phyloP scores from a whole-genome alignment of 441 rosid species.

The Gossypium davidsonii region DNA sequence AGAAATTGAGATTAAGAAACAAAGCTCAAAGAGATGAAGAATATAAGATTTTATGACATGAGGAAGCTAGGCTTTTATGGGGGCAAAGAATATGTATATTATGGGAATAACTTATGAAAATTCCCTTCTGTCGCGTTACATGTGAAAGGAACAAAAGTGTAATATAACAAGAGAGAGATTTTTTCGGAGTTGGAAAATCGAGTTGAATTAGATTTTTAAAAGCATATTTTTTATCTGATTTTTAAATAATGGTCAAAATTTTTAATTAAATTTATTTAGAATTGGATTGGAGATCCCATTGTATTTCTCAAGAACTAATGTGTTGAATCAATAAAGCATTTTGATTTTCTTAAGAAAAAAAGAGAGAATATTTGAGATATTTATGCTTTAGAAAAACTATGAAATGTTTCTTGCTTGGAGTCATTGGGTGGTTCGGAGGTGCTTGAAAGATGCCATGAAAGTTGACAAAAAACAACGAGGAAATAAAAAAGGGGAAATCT shows the following conservation, averaged over 20 bases:
- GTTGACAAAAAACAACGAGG: conserved; percentile 32
- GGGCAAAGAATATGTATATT: conserved; percentile 6
- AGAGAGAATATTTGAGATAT: neutral
- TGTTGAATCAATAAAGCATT: conserved; percentile 13
- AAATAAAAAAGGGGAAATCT: conserved; percentile 23
- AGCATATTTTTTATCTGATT: neutral
- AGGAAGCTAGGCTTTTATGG: conserved; percentile 20
- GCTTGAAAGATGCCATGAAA: conserved; percentile 26
- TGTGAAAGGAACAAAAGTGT: conserved; percentile 23
- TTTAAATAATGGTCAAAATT: too few relatives aligned
- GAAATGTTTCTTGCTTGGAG: neutral
- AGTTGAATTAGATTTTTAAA: too few relatives aligned
- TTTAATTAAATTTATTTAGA: neutral
- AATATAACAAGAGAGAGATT: neutral
- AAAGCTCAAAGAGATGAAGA: neutral
- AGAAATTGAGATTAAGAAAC: neutral
- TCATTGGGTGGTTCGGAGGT: conserved; percentile 27
- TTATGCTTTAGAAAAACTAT: neutral
- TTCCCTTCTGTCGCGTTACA: conserved; percentile 33
- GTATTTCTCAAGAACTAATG: neutral
- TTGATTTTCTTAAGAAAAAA: neutral
- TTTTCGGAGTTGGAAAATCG: too few relatives aligned
- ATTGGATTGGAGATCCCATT: conserved; percentile 9
- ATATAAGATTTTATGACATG: neutral
- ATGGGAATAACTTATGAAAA: conserved; percentile 30